Evolutionary conservation across 148 eudicot genomes (phyloP).

Genomic region (Persicaria tinctoria): DNA sequence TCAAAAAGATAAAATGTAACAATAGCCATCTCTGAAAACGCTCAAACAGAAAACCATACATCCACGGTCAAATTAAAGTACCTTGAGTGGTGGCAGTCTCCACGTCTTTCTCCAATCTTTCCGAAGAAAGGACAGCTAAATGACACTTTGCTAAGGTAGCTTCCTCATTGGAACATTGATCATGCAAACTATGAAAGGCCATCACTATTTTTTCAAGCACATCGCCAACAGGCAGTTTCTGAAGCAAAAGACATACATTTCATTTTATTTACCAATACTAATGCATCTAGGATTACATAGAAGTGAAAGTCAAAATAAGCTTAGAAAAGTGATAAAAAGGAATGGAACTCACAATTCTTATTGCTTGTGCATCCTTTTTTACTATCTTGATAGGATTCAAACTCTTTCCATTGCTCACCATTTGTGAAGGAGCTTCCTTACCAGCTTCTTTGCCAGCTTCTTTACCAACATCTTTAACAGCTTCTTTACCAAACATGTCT

Average conservation of each 20-base stretch:
- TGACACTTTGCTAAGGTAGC: constrained; percentile 48
- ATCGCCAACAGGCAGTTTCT: constrained; percentile 87
- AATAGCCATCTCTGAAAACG: background rate
- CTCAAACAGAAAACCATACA: background rate
- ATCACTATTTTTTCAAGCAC: constrained; percentile 72
- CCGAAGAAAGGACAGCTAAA: constrained; percentile 35
- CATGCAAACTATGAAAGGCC: constrained; percentile 66
- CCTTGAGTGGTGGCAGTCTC: constrained; percentile 52
- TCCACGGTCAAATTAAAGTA: constrained; percentile 14
- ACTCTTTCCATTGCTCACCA: constrained; percentile 50
- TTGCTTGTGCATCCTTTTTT: constrained; percentile 79
- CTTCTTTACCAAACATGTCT: constrained; percentile 57
- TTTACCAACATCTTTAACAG: constrained; percentile 52
- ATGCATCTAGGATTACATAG: background rate
- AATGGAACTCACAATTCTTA: constrained; percentile 67
- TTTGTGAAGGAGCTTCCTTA: constrained; percentile 36
- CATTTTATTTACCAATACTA: background rate
- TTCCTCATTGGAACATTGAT: constrained; percentile 57
- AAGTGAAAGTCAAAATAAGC: background rate
- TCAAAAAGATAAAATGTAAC: background rate
- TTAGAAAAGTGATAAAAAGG: background rate
- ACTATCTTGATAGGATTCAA: constrained; percentile 70
- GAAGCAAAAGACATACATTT: constrained; percentile 11
- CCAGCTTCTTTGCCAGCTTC: constrained; percentile 2
- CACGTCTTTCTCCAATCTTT: constrained; percentile 51